Evolutionary conservation across 192 early-diverging fungal species (phyloP).

Genomic region (Coemansia sp.): DNA sequence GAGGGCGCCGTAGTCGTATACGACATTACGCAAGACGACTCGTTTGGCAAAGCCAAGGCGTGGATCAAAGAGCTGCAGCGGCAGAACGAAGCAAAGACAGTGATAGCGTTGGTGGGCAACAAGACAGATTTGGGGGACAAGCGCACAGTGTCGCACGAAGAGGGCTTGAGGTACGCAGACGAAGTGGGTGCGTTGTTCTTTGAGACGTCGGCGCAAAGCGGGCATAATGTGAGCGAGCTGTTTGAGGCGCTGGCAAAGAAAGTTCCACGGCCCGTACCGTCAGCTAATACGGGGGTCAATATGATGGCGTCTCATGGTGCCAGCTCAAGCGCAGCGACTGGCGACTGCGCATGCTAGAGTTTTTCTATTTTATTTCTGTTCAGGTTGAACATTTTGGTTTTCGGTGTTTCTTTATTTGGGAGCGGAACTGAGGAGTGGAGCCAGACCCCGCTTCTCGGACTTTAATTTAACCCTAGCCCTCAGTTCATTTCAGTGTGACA

Average conservation of each 20-base stretch:
- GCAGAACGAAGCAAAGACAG: constrained; percentile 87
- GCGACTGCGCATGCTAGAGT: constrained; percentile 51
- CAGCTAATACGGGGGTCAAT: constrained; percentile 31
- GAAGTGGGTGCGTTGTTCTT: constrained; percentile 79
- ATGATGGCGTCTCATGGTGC: constrained; percentile 20
- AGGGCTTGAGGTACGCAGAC: constrained; percentile 76
- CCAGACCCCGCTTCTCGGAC: too few species aligned
- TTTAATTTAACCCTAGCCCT: too few species aligned
- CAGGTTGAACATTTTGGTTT: too few species aligned
- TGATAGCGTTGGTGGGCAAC: constrained; percentile 95
- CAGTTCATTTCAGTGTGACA: too few species aligned
- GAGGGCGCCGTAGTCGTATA: constrained; percentile 96
- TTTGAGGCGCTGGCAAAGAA: constrained; percentile 86
- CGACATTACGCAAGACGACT: constrained; percentile 86
- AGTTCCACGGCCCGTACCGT: constrained; percentile 57
- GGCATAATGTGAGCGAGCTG: constrained; percentile 77
- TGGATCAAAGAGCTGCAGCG: constrained; percentile 97
- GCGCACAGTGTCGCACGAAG: constrained; percentile 69
- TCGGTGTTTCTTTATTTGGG: too few species aligned
- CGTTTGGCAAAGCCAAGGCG: constrained; percentile 87
- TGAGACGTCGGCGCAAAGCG: constrained; percentile 87
- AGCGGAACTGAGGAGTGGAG: too few species aligned
- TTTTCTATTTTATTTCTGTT: background rate
- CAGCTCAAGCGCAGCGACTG: constrained; percentile 5
- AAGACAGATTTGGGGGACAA: constrained; percentile 84